Conservation (phyloP, 2,329 filamentous ascomycete genomes). For the Byssoonygena ceratinophila region DNA sequence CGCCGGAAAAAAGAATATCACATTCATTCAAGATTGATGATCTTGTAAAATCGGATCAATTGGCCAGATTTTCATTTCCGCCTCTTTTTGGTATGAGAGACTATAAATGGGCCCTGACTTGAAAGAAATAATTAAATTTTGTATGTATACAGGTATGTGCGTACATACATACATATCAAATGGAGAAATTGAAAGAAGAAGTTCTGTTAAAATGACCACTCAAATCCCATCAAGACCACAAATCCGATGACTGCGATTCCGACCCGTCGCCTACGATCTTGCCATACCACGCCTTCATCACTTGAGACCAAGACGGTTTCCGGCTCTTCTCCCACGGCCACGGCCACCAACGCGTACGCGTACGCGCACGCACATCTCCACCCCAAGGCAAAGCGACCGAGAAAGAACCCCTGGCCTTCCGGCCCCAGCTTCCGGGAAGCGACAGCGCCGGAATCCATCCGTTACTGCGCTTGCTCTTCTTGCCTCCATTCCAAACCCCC, state of each 20-base stretch:
- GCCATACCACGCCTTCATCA: constrained; percentile 6
- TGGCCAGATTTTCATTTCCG: no score
- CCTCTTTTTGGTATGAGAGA: background rate
- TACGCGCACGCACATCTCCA: background rate
- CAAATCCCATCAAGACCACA: constrained; percentile 9
- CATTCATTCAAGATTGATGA: no score
- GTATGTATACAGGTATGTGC: background rate
- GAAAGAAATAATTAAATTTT: background rate
- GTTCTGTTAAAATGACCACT: background rate
- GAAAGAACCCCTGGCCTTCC: background rate
- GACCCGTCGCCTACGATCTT: constrained; percentile 1
- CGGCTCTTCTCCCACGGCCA: constrained; percentile 13
- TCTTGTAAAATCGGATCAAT: no score
- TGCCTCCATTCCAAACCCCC: background rate
- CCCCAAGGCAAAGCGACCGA: background rate
- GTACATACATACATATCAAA: background rate
- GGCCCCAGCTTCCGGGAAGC: background rate
- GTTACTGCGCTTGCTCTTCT: background rate
- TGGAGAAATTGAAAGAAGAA: background rate
- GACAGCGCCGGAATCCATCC: background rate
- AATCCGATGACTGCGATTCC: constrained; percentile 3
- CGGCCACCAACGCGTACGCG: background rate
- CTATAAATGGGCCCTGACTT: background rate
- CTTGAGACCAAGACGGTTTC: constrained; percentile 9
- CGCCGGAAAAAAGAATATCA: no score